phyloP scores from a whole-genome alignment of 1,139 yeast genomes.

The Protomyces inouyei region DNA sequence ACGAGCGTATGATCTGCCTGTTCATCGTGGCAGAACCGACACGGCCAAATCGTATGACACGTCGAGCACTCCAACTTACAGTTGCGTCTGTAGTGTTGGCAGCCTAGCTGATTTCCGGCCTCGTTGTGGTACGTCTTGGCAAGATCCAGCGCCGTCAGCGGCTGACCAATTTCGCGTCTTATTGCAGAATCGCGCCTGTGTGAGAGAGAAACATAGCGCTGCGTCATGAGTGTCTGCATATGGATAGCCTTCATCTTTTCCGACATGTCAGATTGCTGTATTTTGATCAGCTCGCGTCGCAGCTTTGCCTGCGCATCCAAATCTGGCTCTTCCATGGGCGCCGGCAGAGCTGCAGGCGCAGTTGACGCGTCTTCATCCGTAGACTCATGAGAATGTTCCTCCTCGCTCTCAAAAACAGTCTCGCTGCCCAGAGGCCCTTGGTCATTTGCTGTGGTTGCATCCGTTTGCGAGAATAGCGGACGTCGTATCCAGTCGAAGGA shows the following conservation, averaged over 20 bases:
- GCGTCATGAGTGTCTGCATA: constrained; percentile 47
- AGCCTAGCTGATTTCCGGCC: constrained; percentile 54
- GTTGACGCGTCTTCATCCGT: neutral
- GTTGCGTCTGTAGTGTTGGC: constrained; percentile 75
- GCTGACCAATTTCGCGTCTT: constrained; percentile 24
- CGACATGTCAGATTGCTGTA: constrained; percentile 49
- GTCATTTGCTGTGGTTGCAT: neutral
- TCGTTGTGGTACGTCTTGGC: constrained; percentile 48
- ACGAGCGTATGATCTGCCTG: constrained; percentile 56
- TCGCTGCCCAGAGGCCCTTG: neutral
- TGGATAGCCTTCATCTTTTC: constrained; percentile 51
- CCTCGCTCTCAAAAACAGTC: neutral
- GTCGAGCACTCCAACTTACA: constrained; percentile 78
- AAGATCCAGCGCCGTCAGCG: constrained; percentile 18
- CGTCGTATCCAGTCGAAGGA: neutral
- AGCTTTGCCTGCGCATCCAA: constrained; percentile 35
- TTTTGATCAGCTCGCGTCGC: constrained; percentile 54
- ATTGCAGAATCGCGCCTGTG: constrained; percentile 9
- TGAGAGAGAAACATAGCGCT: constrained; percentile 25
- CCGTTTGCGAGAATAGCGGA: neutral
- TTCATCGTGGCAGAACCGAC: constrained; percentile 73
- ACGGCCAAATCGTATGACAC: constrained; percentile 70
- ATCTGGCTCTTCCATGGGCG: neutral
- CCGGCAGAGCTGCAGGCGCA: neutral
- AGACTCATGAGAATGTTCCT: neutral